These are phyloP conservation scores for Suillus ampliporus DNA, from an alignment of 768 basidiomycete genomes.

Conservation along the genomic window DNA sequence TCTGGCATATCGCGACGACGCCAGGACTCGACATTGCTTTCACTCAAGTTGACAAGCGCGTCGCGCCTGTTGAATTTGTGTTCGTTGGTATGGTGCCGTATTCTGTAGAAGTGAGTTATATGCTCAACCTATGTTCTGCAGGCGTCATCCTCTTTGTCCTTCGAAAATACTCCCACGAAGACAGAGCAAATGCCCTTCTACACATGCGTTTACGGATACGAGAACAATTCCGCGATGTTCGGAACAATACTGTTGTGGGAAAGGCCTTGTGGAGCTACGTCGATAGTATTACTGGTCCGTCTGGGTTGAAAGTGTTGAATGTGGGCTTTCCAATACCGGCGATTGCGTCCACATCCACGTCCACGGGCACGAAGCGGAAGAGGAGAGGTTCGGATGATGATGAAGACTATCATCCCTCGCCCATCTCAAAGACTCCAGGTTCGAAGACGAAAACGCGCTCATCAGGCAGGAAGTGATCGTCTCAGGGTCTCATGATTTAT, in stretches of 20 bases:
- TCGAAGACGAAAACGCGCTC: slow-evolving; percentile 48
- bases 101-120: neutral
- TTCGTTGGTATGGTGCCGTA: slow-evolving; percentile 65
- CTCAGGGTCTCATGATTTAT: neutral
- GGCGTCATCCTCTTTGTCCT: slow-evolving; percentile 71
- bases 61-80: slow-evolving; percentile 80
- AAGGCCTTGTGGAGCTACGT: slow-evolving; percentile 65
- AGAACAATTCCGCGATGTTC: slow-evolving; percentile 63
- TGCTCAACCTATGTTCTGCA: slow-evolving; percentile 33
- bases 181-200: slow-evolving; percentile 60
- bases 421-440: slow-evolving; percentile 45
- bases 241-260: slow-evolving; percentile 61
- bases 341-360: slow-evolving; percentile 15
- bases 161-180: slow-evolving; percentile 43
- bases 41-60: slow-evolving; percentile 55
- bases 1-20: slow-evolving; percentile 58
- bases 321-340: slow-evolving; percentile 3
- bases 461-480: slow-evolving; percentile 34
- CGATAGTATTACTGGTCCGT: slow-evolving; percentile 43
- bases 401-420: slow-evolving; percentile 55
- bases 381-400: slow-evolving; percentile 39
- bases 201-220: slow-evolving; percentile 63
- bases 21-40: slow-evolving; percentile 52
- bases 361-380: slow-evolving; percentile 28
- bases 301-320: slow-evolving; percentile 37